Base-by-base conservation (phyloP, 305 asterid genomes). In the Rubia tinctorum region DNA sequence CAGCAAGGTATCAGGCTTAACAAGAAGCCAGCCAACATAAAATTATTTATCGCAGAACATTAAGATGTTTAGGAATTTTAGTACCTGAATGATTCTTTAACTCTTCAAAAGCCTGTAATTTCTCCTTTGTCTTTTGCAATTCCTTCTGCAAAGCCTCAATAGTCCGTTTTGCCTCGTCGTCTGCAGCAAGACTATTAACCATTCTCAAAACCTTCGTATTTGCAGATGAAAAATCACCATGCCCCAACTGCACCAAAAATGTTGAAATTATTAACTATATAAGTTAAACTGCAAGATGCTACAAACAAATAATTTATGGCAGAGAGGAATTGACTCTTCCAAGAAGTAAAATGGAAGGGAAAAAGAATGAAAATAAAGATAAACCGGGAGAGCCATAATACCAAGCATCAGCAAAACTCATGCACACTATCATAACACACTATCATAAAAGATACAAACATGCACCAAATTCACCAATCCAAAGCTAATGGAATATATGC, bases 121-220 rank as follows among this genome's bases (percentile, higher is more conserved):
- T 85, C 81, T 92, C 99, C 85, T 90, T 95, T 70, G 96, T 84
- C 88, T 89, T 92, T 80, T 92, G 96, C 82, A 94, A 84, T 86
- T 94, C 99, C 71, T 82, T 88, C 82, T 91, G 97, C 89, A 92
- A 87, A 75, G 96, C 92, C 85, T 95, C 97, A 82, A 95, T 95
- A 56, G 98, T 92, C 83, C 86, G 94, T 80, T 89, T 95, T 75
- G 98, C 95, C 88, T 95, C 99, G 66, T 84, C 87, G 63, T 95
- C 99, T 49, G 86, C 96, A 45, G 90, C 90, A 69, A 95, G 88
- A 79, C 97, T 95, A 83, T 89, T 90, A 75, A 92, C 96, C 99
- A 95, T 92, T 75, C 96, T 94, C 70, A 95, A 79, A 80, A 95
- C 96, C 85, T 95, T 95, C 44, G 99, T 92, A 78, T 79, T 92